Evolutionary conservation across 2,329 filamentous ascomycete species (phyloP).

Genomic region (Calonectria fujianensis): DNA sequence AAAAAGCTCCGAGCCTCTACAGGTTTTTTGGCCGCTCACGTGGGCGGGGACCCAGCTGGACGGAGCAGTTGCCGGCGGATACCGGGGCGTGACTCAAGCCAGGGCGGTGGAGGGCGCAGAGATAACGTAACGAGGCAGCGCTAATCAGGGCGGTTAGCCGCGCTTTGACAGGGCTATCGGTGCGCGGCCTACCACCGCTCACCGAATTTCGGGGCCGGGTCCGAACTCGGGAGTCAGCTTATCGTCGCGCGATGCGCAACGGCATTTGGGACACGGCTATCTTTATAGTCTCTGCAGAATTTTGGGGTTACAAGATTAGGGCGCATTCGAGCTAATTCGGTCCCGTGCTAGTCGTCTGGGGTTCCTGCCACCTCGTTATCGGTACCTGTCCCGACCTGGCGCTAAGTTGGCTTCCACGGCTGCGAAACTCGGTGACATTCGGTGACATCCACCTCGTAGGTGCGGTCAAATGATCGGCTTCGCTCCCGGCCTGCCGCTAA

Average conservation of each 20-base stretch:
- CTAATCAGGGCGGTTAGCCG: slow-evolving; percentile 26
- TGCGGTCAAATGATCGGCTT: slow-evolving; percentile 27
- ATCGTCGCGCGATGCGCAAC: slow-evolving; percentile 14
- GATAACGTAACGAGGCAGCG: slow-evolving; percentile 22
- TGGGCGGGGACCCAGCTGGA: slow-evolving; percentile 19
- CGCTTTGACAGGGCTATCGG: slow-evolving; percentile 17
- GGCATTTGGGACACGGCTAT: slow-evolving; percentile 17
- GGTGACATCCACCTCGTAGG: background rate
- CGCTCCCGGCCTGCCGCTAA: slow-evolving; percentile 12
- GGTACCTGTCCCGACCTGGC: slow-evolving; percentile 17
- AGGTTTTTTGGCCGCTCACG: slow-evolving; percentile 25
- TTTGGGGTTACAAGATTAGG: background rate
- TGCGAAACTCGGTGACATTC: background rate
- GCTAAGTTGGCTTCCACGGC: background rate
- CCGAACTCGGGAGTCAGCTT: slow-evolving; percentile 25
- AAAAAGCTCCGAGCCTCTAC: slow-evolving; percentile 32
- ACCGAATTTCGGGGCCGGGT: slow-evolving; percentile 26
- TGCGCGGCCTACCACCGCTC: slow-evolving; percentile 6
- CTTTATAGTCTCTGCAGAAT: slow-evolving; percentile 9
- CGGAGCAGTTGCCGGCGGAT: slow-evolving; percentile 13
- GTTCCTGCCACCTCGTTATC: slow-evolving; percentile 16
- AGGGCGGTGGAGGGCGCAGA: background rate
- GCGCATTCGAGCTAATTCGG: background rate
- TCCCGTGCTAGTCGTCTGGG: slow-evolving; percentile 15
- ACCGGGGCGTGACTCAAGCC: slow-evolving; percentile 16